Percentiles rank a stretch among this genome's conserved stretches.
These are phyloP conservation scores for Cladosporium austrohemisphaericum DNA, from an alignment of 2,329 filamentous ascomycete genomes.

Conservation along the genomic window DNA sequence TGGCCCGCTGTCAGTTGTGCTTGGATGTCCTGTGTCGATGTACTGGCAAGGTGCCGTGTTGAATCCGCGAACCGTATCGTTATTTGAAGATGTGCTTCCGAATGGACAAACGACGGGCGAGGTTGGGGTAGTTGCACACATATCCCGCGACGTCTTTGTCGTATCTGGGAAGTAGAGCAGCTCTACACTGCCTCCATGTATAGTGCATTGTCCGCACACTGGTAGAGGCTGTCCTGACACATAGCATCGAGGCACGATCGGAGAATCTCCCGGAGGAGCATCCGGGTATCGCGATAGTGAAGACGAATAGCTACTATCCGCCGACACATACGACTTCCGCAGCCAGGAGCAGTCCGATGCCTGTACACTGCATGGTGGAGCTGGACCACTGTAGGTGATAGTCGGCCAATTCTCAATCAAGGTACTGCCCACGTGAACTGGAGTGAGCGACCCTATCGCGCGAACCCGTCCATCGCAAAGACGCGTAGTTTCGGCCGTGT, in stretches of 20 bases:
- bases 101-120: conserved; percentile 11
- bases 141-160: background rate
- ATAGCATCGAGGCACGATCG: conserved; percentile 6
- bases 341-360: conserved; percentile 11
- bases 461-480: conserved; percentile 10
- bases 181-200: conserved; percentile 5
- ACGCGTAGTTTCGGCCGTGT: conserved; percentile 3
- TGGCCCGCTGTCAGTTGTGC: conserved; percentile 9
- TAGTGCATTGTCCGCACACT: conserved; percentile 11
- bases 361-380: conserved; percentile 8
- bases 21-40: background rate
- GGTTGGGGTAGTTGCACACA: conserved; percentile 8
- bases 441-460: conserved; percentile 7
- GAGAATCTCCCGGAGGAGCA: conserved; percentile 4
- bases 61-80: conserved; percentile 1
- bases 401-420: background rate
- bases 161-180: conserved; percentile 11
- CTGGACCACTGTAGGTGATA: conserved; percentile 7
- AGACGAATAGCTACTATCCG: background rate
- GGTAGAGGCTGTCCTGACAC: background rate
- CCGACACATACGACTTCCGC: conserved; percentile 1
- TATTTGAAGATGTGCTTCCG: background rate
- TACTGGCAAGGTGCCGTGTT: conserved; percentile 6
- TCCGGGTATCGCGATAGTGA: conserved; percentile 3
- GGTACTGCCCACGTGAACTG: background rate